phyloP scores from a whole-genome alignment of 2,329 filamentous ascomycete species.

The Pseudovirgaria hyperparasitica region DNA sequence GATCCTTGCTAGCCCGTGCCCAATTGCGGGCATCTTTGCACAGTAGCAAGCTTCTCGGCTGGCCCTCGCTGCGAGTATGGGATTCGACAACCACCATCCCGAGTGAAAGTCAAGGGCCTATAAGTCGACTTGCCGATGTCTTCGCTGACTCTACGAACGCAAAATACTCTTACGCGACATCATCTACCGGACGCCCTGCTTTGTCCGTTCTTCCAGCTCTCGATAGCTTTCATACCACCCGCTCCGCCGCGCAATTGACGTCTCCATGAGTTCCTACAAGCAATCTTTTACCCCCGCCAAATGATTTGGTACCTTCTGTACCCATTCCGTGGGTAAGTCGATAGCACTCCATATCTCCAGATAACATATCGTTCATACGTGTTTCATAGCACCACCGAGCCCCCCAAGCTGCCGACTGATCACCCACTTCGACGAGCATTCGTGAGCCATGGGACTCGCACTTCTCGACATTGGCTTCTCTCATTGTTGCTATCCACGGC shows the following conservation, averaged over 20 bases:
- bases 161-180: too few species aligned
- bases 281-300: conserved; percentile 16
- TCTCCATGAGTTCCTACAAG: too few species aligned
- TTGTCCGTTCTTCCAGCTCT: conserved; percentile 6
- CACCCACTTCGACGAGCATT: conserved; percentile 55
- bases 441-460: conserved; percentile 56
- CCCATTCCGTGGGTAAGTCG: conserved; percentile 59
- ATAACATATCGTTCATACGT: too few species aligned
- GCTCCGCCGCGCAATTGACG: conserved; percentile 9
- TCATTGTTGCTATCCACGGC: conserved; percentile 64
- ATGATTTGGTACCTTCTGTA: conserved; percentile 72
- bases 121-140: too few species aligned
- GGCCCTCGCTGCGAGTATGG: too few species aligned
- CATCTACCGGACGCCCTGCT: too few species aligned
- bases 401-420: conserved; percentile 48
- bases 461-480: conserved; percentile 59
- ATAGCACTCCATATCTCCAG: conserved; percentile 3
- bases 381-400: conserved; percentile 60
- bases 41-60: too few species aligned
- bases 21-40: too few species aligned
- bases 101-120: too few species aligned
- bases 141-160: too few species aligned
- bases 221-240: conserved; percentile 7
- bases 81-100: too few species aligned
- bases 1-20: too few species aligned